Evolutionary conservation across 2,329 filamentous ascomycete species (phyloP).

Genomic region (Penicillium sp.): DNA sequence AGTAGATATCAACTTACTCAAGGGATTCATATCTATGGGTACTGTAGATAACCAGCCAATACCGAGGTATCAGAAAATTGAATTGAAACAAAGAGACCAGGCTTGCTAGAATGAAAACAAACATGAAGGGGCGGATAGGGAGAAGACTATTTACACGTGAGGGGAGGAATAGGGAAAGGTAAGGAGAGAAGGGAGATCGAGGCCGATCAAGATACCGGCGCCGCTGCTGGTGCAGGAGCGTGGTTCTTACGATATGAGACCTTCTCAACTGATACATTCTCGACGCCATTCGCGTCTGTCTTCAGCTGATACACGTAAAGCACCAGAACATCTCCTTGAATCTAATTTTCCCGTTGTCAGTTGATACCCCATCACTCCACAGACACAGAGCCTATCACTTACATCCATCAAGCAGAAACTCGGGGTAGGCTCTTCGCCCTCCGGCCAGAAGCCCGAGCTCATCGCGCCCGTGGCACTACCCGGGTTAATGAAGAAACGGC

Average conservation of each 20-base stretch:
- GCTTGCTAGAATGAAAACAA: conserved; percentile 7
- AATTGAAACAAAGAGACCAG: conserved; percentile 17
- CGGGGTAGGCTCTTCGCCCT: conserved; percentile 73
- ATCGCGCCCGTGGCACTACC: conserved; percentile 70
- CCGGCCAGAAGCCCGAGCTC: conserved; percentile 62
- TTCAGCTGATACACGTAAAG: conserved; percentile 90
- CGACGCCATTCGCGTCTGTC: conserved; percentile 74
- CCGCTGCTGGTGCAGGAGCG: conserved; percentile 57
- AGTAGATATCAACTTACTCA: not conserved
- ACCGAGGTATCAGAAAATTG: conserved; percentile 22
- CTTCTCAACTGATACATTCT: conserved; percentile 83
- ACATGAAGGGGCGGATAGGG: conserved; percentile 14
- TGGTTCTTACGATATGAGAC: conserved; percentile 82
- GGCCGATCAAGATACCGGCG: not conserved
- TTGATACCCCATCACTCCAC: not conserved
- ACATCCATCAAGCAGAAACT: conserved; percentile 99
- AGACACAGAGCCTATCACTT: conserved; percentile 50
- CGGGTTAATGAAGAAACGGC: conserved; percentile 72
- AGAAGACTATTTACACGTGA: conserved; percentile 39
- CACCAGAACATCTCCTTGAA: conserved; percentile 93
- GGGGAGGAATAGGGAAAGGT: conserved; percentile 11
- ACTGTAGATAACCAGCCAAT: not conserved
- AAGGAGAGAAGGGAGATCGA: not conserved
- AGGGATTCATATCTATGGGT: not conserved
- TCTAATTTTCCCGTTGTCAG: conserved; percentile 54